Evolutionary conservation across 1,139 yeast species (phyloP), one percentile per base, ranked within the genome.

Genomic region (Saccharomyces hybrid): DNA sequence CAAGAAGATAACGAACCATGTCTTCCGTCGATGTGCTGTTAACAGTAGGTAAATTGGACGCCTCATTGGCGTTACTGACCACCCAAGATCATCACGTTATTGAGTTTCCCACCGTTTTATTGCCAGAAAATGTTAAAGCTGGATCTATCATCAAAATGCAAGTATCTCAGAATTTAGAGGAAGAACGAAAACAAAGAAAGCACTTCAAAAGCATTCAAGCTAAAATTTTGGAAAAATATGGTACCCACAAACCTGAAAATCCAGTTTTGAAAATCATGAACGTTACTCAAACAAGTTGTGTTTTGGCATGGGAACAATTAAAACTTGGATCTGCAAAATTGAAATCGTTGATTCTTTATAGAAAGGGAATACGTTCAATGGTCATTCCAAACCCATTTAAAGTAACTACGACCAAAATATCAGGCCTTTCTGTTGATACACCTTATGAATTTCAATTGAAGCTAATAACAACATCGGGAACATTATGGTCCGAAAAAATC

Each of bases 31-130:
- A 67, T 52, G 97, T 91, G 11, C 85, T 96, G 48, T 78, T 93
- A 51, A 91, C 98, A 0, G 98, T 93, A 16, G 99, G 99, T 49
- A 91, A 91, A 73, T 77, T 93, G 52, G 99, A 93, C 70, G 96
- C 98, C 25, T 90, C 97, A 1, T 77, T 93, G 70, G 98, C 99
- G 31, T 76, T 93, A 52, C 76, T 93, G 50, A 80, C 95, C 50
- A 91, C 99, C 26, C 82, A 86, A 57, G 97, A 91, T 70, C 98
- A 91, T 69, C 97, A 91, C 69, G 78, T 93, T 59, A 91, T 93
- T 62, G 99, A 95, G 67, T 93, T 93, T 67, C 99, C 99, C 14
- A 90, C 98, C 7, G 84, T 91, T 53, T 75, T 93, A 54, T 76
- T 93, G 52, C 99, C 99, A 8, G 86, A 85, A 64, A 93, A 95